Evolutionary conservation across 257 asterid genomes (phyloP).

Genomic region (Cinchona pubescens): DNA sequence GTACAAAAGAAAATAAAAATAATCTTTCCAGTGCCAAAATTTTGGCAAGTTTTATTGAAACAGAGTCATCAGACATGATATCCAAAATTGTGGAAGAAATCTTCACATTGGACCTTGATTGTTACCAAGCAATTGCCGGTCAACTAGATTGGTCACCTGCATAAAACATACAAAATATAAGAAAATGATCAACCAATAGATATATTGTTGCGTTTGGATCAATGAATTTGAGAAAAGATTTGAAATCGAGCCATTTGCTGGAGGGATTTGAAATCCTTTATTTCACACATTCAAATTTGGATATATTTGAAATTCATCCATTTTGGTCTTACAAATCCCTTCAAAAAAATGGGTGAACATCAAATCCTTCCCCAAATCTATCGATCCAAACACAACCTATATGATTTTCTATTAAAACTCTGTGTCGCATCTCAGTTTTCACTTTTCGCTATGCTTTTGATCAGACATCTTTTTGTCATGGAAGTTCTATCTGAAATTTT

Average conservation of each 20-base stretch:
- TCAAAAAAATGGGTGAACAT: too few relatives aligned
- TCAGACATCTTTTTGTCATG: neutral
- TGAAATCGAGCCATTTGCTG: too few relatives aligned
- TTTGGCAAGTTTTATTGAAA: neutral
- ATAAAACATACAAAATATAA: neutral
- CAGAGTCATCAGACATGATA: neutral
- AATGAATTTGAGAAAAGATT: too few relatives aligned
- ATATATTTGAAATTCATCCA: too few relatives aligned
- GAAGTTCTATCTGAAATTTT: neutral
- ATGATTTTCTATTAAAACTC: too few relatives aligned
- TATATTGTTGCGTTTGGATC: too few relatives aligned
- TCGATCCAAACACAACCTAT: too few relatives aligned
- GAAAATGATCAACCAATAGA: neutral
- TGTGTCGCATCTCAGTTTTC: neutral
- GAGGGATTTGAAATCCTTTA: too few relatives aligned
- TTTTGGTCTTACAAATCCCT: too few relatives aligned
- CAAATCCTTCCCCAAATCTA: too few relatives aligned
- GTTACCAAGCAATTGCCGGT: constrained; percentile 82
- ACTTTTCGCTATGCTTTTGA: neutral
- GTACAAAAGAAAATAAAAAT: neutral
- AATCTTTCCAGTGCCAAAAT: neutral
- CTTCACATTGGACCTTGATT: constrained; percentile 58
- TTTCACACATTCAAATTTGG: too few relatives aligned
- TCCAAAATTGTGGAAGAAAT: neutral
- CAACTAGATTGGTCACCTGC: constrained; percentile 94